Evolutionary conservation across 2,329 filamentous ascomycete genomes (phyloP).

Genomic region (Hymenoscyphus occultus): DNA sequence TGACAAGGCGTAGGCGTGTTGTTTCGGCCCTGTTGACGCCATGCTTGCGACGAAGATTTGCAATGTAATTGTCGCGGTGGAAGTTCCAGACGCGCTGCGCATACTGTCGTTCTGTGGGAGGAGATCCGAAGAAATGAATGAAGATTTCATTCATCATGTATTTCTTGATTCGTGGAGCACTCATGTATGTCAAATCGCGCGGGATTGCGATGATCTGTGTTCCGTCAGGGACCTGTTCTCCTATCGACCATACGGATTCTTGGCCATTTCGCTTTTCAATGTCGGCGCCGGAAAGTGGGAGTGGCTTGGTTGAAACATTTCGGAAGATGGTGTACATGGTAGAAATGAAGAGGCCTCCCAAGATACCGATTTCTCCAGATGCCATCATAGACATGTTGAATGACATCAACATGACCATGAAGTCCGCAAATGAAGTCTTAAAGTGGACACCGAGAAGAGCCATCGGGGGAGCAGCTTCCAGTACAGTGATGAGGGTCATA

Average conservation of each 20-base stretch:
- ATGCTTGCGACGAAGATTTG: constrained; percentile 13
- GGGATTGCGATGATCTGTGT: constrained; percentile 23
- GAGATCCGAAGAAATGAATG: constrained; percentile 17
- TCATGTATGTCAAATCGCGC: constrained; percentile 22
- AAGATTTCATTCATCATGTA: constrained; percentile 20
- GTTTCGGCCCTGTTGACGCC: constrained; percentile 15
- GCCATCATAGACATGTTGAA: constrained; percentile 64
- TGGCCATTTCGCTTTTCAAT: constrained; percentile 19
- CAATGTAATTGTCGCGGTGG: constrained; percentile 19
- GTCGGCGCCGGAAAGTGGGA: constrained; percentile 14
- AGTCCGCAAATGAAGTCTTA: constrained; percentile 63
- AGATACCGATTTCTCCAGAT: constrained; percentile 53
- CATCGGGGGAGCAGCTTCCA: constrained; percentile 20
- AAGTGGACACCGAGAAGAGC: constrained; percentile 53
- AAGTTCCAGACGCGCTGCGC: constrained; percentile 18
- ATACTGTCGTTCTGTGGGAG: background rate
- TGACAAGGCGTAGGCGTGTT: constrained; percentile 9
- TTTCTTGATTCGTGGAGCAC: constrained; percentile 21
- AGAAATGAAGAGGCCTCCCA: constrained; percentile 18
- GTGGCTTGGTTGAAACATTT: constrained; percentile 22
- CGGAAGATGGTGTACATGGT: constrained; percentile 23
- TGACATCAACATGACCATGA: constrained; percentile 59
- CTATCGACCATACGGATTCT: constrained; percentile 16
- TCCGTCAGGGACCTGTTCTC: constrained; percentile 19
- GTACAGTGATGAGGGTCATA: constrained; percentile 45